Evolutionary conservation across 2,329 filamentous ascomycete species (phyloP), one percentile per base, ranked within the genome.

Genomic region (Claviceps quebecensis): DNA sequence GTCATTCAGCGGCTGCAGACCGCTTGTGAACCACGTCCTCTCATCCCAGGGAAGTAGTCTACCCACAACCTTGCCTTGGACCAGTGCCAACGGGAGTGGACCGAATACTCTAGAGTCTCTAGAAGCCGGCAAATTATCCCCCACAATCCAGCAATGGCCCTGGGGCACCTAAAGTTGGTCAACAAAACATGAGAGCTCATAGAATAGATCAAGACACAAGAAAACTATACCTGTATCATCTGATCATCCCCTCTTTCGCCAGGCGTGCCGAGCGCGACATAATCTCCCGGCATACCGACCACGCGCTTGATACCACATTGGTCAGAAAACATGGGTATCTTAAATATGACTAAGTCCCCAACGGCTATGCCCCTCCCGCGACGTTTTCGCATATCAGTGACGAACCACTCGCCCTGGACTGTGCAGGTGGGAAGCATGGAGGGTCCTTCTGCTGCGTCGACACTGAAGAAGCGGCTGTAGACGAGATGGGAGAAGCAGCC

Each of bases 361-460:
- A 95, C 83, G 48, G 69, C 62, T 14, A 81, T 62, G 58, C 68
- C 65, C 37, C 83, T 78, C 4, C 91, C 91, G 34, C 79, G 73
- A 6, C 84, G 78, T 66, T 84, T 77, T n/a, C 73, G 69, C 58
- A 81, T 81, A 54, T 81, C 81, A 50, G 87, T 77, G 13, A 90
- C 65, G 46, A 91, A 73, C 65, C 73, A 81, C 61, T 91, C 84
- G 52, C 82, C 83, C 8, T 72, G 66, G 1, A 81, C 72, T 23
- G 75, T 72, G 54, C 96, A 81, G 0, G 88, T 95, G 7, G 91
- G 91, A 48, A 93, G 77, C 93, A 97, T 97, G 17, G 86, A 91
- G 3, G 88, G 81, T 2, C 91, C 91, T 26, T 73, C 72, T 16
- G 81, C 81, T 4, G 72, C 67, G 19, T 76, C 75, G 56, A 83